Percentiles rank a stretch among this genome's conserved stretches.
Conservation (phyloP, 805 yeast species). For the Suhomyces sp. region DNA sequence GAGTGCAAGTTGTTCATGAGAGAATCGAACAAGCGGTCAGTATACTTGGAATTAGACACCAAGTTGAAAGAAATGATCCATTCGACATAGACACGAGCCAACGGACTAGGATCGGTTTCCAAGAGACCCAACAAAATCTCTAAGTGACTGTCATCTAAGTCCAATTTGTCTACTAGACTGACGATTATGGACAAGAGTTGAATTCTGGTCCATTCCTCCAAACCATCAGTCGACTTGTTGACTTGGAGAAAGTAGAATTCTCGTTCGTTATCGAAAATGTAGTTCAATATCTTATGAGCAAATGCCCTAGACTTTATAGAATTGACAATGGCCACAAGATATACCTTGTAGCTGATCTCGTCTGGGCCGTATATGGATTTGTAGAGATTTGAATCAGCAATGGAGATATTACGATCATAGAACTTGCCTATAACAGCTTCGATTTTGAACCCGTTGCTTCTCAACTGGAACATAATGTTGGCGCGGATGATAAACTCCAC, state of each 20-base stretch:
- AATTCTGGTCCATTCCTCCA: conserved; percentile 66
- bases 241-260: conserved; percentile 48
- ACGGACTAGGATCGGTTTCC: conserved; percentile 70
- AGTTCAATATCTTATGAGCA: conserved; percentile 31
- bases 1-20: conserved; percentile 16
- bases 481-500: conserved; percentile 45
- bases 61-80: conserved; percentile 63
- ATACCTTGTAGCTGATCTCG: conserved; percentile 55
- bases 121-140: conserved; percentile 33
- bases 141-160: conserved; percentile 20
- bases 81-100: conserved; percentile 70
- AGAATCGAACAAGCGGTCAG: conserved; percentile 16
- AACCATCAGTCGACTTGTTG: conserved; percentile 57
- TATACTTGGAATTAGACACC: conserved; percentile 18
- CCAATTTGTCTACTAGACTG: conserved; percentile 37
- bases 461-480: conserved; percentile 51
- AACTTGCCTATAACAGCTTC: conserved; percentile 55
- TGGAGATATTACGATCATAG: conserved; percentile 40
- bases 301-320: conserved; percentile 25
- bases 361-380: conserved; percentile 50
- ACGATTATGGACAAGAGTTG: conserved; percentile 54
- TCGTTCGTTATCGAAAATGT: conserved; percentile 35
- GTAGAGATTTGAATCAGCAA: conserved; percentile 33
- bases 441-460: conserved; percentile 53
- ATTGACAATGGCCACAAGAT: conserved; percentile 47